Evolutionary conservation across 164 flowering plant genomes (phyloP).

Genomic region (Kingdonia uniflora): DNA sequence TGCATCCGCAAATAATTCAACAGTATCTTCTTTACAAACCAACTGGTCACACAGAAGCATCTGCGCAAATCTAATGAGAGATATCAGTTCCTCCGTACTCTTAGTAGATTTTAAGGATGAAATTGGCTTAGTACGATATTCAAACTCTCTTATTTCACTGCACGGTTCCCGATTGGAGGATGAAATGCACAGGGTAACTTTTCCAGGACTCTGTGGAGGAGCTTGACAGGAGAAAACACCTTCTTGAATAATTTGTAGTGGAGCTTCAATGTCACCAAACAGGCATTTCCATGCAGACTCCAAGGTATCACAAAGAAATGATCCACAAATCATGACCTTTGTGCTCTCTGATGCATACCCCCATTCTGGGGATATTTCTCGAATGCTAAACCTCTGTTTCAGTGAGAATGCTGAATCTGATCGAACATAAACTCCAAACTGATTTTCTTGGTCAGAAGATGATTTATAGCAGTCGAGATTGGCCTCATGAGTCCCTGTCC

Average conservation of each 20-base stretch:
- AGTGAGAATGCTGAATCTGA: constrained; percentile 38
- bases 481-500: constrained; percentile 14
- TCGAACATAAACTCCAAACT: constrained; percentile 27
- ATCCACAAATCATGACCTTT: constrained; percentile 84
- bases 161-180: constrained; percentile 69
- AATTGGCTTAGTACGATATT: constrained; percentile 37
- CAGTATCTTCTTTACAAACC: constrained; percentile 21
- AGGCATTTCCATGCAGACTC: constrained; percentile 66
- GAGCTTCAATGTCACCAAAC: constrained; percentile 92
- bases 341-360: constrained; percentile 56
- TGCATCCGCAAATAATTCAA: constrained; percentile 17
- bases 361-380: constrained; percentile 86
- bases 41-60: constrained; percentile 44
- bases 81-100: constrained; percentile 50
- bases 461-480: constrained; percentile 21
- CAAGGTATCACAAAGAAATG: constrained; percentile 74
- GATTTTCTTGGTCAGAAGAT: constrained; percentile 33
- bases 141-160: constrained; percentile 89
- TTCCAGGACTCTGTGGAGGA: constrained; percentile 62
- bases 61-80: constrained; percentile 64
- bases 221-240: constrained; percentile 78
- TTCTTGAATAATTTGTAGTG: constrained; percentile 56
- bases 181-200: constrained; percentile 65
- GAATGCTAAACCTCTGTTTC: constrained; percentile 59
- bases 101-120: constrained; percentile 22